Evolutionary conservation across 148 eudicot genomes (phyloP).

Genomic region (Hydrangea macrophylla): DNA sequence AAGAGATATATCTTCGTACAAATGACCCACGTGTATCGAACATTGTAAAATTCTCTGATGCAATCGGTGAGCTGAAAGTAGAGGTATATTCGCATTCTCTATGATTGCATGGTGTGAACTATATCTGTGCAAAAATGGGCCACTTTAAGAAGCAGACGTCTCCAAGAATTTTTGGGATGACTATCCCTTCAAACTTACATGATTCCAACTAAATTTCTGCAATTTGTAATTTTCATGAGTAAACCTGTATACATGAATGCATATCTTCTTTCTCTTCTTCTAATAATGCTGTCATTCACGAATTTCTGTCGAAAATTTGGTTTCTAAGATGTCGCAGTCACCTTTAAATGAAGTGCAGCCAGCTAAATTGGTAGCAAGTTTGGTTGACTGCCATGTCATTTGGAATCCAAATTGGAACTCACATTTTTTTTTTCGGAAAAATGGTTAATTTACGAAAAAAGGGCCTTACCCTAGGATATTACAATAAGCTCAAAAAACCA

Average conservation of each 20-base stretch:
- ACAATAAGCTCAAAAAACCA: too few relatives aligned
- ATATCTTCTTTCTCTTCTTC: too few relatives aligned
- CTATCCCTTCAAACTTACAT: slow-evolving; percentile 2
- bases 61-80: slow-evolving; percentile 91
- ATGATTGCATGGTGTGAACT: neutral
- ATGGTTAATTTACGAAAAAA: too few relatives aligned
- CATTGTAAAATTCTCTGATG: slow-evolving; percentile 85
- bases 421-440: too few relatives aligned
- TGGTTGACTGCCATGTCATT: too few relatives aligned
- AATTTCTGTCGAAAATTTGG: too few relatives aligned
- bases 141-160: neutral
- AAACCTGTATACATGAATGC: neutral
- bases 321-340: too few relatives aligned
- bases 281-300: too few relatives aligned
- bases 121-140: neutral
- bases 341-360: too few relatives aligned
- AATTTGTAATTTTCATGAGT: neutral
- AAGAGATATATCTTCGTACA: slow-evolving; percentile 75
- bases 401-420: too few relatives aligned
- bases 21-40: slow-evolving; percentile 92
- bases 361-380: too few relatives aligned
- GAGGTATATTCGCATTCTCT: slow-evolving; percentile 50
- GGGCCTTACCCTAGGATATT: too few relatives aligned
- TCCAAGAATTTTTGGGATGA: slow-evolving; percentile 2
- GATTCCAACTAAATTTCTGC: neutral